These are phyloP conservation scores for Pythium dissimile DNA, from an alignment of 352 stramenopile genomes.

Conservation along the genomic window DNA sequence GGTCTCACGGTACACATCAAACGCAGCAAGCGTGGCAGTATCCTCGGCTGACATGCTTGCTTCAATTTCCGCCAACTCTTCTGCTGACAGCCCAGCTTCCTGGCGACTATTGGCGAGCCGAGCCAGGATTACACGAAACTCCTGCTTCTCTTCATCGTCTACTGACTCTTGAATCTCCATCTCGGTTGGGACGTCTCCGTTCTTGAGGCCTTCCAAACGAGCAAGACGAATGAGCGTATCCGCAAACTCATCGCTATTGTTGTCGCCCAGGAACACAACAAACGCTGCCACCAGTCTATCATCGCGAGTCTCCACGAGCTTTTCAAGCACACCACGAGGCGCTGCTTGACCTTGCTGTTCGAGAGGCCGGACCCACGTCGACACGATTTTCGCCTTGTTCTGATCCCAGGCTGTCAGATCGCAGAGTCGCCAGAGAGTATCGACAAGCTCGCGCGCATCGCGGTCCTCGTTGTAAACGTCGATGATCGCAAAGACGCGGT, in stretches of 20 bases:
- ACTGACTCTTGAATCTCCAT: constrained; percentile 17
- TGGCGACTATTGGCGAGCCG: constrained; percentile 8
- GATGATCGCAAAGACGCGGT: constrained; percentile 47
- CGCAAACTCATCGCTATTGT: constrained; percentile 57
- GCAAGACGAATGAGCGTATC: constrained; percentile 56
- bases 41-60: constrained; percentile 30
- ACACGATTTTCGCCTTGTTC: constrained; percentile 42
- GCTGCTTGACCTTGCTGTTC: constrained; percentile 25
- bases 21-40: constrained; percentile 40
- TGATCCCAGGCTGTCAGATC: constrained; percentile 63
- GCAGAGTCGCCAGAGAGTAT: constrained; percentile 55
- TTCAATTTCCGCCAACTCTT: constrained; percentile 28
- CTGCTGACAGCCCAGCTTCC: constrained; percentile 18
- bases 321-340: constrained; percentile 30
- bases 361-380: constrained; percentile 54
- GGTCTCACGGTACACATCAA: constrained; percentile 51
- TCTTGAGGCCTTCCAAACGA: constrained; percentile 23
- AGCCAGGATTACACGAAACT: constrained; percentile 24
- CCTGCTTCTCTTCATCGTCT: constrained; percentile 17
- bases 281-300: constrained; percentile 67
- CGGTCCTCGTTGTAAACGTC: constrained; percentile 54
- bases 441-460: constrained; percentile 41
- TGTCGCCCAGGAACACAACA: constrained; percentile 60
- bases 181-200: not conserved
- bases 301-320: constrained; percentile 47